A percentile compares a stretch with the other conserved stretches of the same genome.
These are phyloP conservation scores for Plantago coronopus DNA, from an alignment of 305 asterid genomes.

Conservation along the genomic window DNA sequence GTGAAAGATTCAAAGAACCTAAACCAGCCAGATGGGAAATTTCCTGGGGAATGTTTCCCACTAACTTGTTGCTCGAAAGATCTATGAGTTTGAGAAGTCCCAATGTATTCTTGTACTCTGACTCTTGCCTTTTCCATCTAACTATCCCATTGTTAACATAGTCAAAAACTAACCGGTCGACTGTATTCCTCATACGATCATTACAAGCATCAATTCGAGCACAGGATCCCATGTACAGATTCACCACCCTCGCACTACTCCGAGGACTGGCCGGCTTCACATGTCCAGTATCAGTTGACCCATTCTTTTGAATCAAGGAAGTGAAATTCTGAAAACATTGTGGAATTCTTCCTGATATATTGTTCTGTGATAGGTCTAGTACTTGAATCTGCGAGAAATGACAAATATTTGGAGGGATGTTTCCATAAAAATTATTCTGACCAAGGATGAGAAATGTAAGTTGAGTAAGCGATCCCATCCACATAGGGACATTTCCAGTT, in stretches of 20 bases:
- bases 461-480: conserved; percentile 5
- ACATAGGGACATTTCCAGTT: not conserved
- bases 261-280: no score
- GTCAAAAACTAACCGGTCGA: no score
- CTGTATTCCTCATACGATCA: no score
- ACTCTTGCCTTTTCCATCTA: no score
- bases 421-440: not conserved
- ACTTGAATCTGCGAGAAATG: not conserved
- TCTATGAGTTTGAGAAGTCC: no score
- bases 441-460: conserved; percentile 22
- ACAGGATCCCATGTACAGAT: no score
- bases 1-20: not conserved
- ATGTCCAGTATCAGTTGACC: no score
- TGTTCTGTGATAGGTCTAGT: conserved; percentile 2
- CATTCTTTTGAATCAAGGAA: not conserved
- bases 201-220: no score
- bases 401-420: not conserved
- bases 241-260: no score
- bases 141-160: not conserved
- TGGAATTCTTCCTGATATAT: conserved; percentile 4
- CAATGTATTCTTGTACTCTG: not conserved
- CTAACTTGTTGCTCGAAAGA: no score
- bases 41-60: not conserved
- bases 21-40: not conserved
- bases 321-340: not conserved